A percentile compares a stretch with the other conserved stretches of the same genome.
Evolutionary conservation across 208 protist species (phyloP).

Genomic region (Crithidia brevicula): DNA sequence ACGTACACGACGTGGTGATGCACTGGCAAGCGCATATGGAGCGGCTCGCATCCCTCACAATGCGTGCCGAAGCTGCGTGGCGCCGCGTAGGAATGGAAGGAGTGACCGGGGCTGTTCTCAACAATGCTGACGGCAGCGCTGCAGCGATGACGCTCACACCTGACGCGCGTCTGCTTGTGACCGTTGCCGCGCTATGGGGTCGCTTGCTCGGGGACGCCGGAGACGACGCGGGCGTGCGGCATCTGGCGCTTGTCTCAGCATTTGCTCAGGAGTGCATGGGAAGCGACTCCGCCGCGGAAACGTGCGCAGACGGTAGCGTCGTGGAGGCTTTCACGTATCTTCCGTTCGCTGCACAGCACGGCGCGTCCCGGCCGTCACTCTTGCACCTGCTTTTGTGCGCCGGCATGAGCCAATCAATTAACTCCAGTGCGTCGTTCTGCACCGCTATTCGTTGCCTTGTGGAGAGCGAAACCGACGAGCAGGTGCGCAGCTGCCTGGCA

Average conservation of each 20-base stretch:
- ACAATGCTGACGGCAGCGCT: conserved; percentile 11
- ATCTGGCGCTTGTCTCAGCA: conserved; percentile 15
- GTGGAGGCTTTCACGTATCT: conserved; percentile 34
- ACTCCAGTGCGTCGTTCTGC: not conserved
- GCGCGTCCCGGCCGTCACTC: conserved; percentile 12
- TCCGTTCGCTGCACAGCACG: conserved; percentile 25
- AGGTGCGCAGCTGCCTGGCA: conserved; percentile 15
- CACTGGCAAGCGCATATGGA: not conserved
- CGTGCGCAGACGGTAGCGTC: not conserved
- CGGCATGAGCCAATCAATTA: not conserved
- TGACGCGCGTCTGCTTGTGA: conserved; percentile 14
- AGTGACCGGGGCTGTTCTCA: conserved; percentile 24
- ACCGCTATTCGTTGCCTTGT: conserved; percentile 24
- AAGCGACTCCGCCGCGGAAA: not conserved
- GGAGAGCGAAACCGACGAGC: conserved; percentile 24
- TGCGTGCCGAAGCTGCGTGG: conserved; percentile 10
- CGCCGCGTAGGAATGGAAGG: conserved; percentile 30
- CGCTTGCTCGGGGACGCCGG: conserved; percentile 9
- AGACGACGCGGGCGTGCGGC: not conserved
- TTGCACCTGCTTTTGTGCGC: conserved; percentile 13
- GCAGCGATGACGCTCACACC: not conserved
- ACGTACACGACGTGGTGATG: not conserved
- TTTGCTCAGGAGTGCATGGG: conserved; percentile 14
- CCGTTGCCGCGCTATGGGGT: conserved; percentile 34
- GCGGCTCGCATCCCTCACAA: conserved; percentile 11